Base-by-base conservation (phyloP, 352 stramenopile species). In the Globisporangium splendens region DNA sequence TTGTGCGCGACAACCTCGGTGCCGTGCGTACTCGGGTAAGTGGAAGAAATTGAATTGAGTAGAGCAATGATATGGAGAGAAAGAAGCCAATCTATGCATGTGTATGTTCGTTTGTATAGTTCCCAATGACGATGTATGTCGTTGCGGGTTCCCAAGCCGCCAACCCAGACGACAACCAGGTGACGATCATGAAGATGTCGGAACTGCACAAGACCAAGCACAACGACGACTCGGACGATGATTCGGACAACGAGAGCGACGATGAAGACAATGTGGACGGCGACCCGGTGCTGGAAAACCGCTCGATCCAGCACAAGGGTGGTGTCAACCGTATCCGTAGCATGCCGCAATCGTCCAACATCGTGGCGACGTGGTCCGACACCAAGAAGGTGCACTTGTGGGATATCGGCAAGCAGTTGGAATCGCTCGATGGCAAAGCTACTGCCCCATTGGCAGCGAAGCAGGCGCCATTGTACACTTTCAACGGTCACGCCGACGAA, bases 141-240 rank as follows among this genome's bases (percentile, higher is more conserved):
- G 97, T 98, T 20, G 88, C 96, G 3, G 98, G 98, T 20, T 98
- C 96, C 20, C 97, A 99, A 71, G 96, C 97, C 0, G 86, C 96
- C 59, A 83, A 88, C 35, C 55, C 80, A 1, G 77, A 97, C 22
- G 86, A 96, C 50, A 99, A 99, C 80, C 91, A 98, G 72, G 82
- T 99, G 48, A 97, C 88, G n/a, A 68, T 99, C 38, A 93, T 99
- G 79, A 98, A 99, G 75, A 92, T 99, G 75, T 96, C 89, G 48
- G 96, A 99, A 59, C 69, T 99, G 55, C 85, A 97, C 76, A 96
- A 96, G 68, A 98, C 93, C 41, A 89, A 97, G 74, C 76, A 91
- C 56, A 88, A 72, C 50, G 75, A 86, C 53, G 75, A 78, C 57
- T 88, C 76, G 38, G 81, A 93, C 63, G 82, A 83, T 15, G 84